Conservation (phyloP, 176 grass and related monocot genomes). For the Bolboschoenus planiculmis region DNA sequence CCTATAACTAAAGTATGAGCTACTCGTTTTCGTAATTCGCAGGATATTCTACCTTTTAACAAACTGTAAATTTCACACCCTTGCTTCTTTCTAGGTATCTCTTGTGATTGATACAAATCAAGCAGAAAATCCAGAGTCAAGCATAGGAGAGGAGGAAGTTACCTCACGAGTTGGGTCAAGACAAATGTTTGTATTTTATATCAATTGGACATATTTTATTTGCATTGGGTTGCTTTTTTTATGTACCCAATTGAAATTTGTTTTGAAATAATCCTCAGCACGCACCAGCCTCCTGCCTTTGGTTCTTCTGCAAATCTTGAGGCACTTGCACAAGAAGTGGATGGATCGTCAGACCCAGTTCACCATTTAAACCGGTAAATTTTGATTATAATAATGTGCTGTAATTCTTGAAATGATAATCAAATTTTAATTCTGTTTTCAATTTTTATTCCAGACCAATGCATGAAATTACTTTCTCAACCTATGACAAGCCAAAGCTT, state of each 20-base stretch:
- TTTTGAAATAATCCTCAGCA: constrained; percentile 39
- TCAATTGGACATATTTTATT: not conserved
- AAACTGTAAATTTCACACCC: not conserved
- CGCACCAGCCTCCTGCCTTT: constrained; percentile 85
- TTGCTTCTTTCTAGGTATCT: not conserved
- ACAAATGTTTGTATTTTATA: constrained; percentile 51
- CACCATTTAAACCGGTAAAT: constrained; percentile 49
- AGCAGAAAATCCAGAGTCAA: constrained; percentile 38
- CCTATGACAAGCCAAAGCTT: constrained; percentile 96
- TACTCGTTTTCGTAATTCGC: not conserved
- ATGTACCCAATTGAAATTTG: constrained; percentile 14
- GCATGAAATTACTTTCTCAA: constrained; percentile 99
- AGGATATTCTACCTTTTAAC: not conserved
- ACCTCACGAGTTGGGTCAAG: constrained; percentile 52
- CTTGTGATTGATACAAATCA: constrained; percentile 10
- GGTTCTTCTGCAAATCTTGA: constrained; percentile 95
- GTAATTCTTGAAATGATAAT: constrained; percentile 8
- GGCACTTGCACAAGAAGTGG: constrained; percentile 72
- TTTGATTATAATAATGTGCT: constrained; percentile 6
- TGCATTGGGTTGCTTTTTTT: not conserved
- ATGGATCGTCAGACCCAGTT: constrained; percentile 49
- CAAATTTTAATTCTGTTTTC: constrained; percentile 12
- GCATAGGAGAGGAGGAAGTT: constrained; percentile 54
- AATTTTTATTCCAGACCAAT: constrained; percentile 63
- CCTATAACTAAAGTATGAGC: not conserved